These are phyloP conservation scores for Corylus heterophylla DNA, from an alignment of 306 rosid species.

Conservation along the genomic window DNA sequence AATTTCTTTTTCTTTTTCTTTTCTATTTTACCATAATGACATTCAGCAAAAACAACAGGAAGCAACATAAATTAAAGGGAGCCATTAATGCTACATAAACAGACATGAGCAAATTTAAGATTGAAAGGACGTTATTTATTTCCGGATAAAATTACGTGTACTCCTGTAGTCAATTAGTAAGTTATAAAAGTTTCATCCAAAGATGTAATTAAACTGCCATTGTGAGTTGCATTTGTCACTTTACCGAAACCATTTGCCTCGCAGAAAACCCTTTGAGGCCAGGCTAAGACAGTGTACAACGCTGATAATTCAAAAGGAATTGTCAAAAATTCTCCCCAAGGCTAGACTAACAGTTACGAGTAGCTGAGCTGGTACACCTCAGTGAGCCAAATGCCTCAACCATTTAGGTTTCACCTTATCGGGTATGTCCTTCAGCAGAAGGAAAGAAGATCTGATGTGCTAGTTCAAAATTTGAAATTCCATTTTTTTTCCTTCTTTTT, in stretches of 20 bases:
- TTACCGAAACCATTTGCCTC: neutral
- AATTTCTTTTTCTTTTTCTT: neutral
- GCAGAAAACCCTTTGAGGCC: neutral
- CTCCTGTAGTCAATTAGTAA: neutral
- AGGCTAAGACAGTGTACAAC: neutral
- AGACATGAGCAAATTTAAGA: no score
- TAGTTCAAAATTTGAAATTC: neutral
- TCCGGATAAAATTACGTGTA: no score
- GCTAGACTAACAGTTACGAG: neutral
- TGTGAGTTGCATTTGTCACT: neutral
- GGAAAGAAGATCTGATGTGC: neutral
- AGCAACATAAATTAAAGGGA: constrained; percentile 6
- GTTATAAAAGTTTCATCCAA: neutral
- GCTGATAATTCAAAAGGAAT: neutral
- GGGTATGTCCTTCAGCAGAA: neutral
- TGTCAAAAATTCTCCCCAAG: neutral
- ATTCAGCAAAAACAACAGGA: neutral
- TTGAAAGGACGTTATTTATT: no score
- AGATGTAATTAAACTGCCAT: neutral
- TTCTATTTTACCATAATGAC: neutral
- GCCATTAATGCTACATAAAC: neutral
- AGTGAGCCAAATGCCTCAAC: neutral
- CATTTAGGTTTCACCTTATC: neutral
- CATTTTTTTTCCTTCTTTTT: neutral
- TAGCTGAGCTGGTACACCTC: neutral